Evolutionary conservation across 2,329 filamentous ascomycete species (phyloP).

Genomic region (Alternaria rosae): DNA sequence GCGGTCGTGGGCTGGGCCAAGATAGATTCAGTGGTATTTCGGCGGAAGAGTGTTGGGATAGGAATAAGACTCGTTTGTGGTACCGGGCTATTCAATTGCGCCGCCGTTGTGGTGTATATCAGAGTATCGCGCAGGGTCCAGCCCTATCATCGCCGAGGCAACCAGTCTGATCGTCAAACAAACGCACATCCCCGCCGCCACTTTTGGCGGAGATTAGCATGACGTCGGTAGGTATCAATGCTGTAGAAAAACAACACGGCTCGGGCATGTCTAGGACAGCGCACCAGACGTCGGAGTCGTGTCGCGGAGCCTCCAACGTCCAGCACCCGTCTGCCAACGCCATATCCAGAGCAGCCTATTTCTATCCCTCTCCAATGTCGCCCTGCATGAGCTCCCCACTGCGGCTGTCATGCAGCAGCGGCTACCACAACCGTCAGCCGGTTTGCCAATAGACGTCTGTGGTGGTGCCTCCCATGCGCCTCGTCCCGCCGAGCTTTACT

Average conservation of each 20-base stretch:
- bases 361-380: neutral
- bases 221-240: slow-evolving; percentile 8
- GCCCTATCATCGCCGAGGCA: slow-evolving; percentile 32
- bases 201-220: slow-evolving; percentile 13
- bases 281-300: neutral
- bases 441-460: slow-evolving; percentile 10
- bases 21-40: slow-evolving; percentile 33
- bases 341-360: slow-evolving; percentile 16
- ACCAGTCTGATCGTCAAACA: slow-evolving; percentile 35
- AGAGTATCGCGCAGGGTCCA: slow-evolving; percentile 22
- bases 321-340: neutral
- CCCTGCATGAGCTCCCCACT: slow-evolving; percentile 22
- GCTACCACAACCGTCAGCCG: slow-evolving; percentile 1
- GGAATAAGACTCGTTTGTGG: slow-evolving; percentile 36
- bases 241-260: slow-evolving; percentile 6
- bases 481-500: slow-evolving; percentile 5
- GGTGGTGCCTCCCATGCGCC: slow-evolving; percentile 4
- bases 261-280: neutral
- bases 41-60: slow-evolving; percentile 29
- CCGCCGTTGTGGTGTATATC: slow-evolving; percentile 24
- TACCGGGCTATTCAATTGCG: slow-evolving; percentile 13
- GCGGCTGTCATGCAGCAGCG: slow-evolving; percentile 11
- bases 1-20: slow-evolving; percentile 29
- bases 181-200: slow-evolving; percentile 30
- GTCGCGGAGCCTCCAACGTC: neutral